phyloP scores from a whole-genome alignment of 208 protist species.

The Naegleria gruberi region DNA sequence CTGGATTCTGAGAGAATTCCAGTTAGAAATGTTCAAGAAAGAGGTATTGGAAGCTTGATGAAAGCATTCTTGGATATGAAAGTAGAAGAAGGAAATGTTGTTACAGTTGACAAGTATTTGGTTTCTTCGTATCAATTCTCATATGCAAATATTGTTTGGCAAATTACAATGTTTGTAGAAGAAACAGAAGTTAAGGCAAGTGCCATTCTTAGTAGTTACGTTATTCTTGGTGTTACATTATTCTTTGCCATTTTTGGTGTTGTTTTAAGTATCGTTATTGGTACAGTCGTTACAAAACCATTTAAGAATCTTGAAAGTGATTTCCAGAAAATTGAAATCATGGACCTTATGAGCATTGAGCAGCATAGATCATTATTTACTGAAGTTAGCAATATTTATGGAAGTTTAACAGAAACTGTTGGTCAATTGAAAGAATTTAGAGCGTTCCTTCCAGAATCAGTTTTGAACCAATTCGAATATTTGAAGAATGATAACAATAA shows the following conservation, averaged over 20 bases:
- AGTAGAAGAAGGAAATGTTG: background rate
- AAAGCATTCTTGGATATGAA: background rate
- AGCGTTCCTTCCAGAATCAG: background rate
- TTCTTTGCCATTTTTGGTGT: background rate
- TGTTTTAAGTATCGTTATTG: background rate
- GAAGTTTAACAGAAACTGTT: background rate
- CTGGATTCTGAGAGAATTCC: background rate
- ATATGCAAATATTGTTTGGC: background rate
- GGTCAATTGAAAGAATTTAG: background rate
- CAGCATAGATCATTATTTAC: background rate
- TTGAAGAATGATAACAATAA: too few relatives aligned
- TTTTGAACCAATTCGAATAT: background rate
- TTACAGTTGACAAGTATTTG: background rate
- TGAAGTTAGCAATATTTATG: background rate
- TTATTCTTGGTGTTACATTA: background rate
- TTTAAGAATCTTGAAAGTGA: background rate
- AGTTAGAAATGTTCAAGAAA: background rate
- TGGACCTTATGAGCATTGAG: background rate
- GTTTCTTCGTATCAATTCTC: background rate
- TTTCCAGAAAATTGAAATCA: background rate
- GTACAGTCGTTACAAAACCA: background rate
- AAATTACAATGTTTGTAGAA: background rate
- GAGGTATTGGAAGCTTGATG: background rate
- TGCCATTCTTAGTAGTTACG: too few relatives aligned
- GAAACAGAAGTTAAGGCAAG: background rate